These are phyloP conservation scores for Clarkia xantiana DNA, from an alignment of 345 rosid genomes.

Conservation along the genomic window DNA sequence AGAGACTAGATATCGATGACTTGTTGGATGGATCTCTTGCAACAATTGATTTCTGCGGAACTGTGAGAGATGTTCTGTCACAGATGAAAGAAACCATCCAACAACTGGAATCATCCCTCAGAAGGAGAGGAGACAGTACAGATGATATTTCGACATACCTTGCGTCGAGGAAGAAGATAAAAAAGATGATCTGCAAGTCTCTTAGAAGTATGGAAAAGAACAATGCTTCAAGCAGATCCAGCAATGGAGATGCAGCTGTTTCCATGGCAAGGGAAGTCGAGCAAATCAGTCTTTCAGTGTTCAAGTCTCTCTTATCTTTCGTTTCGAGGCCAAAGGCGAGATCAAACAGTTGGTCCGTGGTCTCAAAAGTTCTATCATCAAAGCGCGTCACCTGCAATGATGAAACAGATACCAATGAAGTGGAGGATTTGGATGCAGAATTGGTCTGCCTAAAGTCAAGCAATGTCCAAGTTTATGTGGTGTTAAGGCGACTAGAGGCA, in stretches of 20 bases:
- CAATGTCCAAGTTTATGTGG: too few relatives aligned
- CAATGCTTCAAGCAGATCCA: not conserved
- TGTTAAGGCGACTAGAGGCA: constrained; percentile 15
- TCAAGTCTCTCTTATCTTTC: constrained; percentile 7
- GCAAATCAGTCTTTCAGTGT: too few relatives aligned
- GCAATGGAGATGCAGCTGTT: not conserved
- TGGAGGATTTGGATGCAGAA: not conserved
- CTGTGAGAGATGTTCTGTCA: constrained; percentile 6
- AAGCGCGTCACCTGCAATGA: not conserved
- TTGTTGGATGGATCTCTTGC: constrained; percentile 10
- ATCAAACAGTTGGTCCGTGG: constrained; percentile 4
- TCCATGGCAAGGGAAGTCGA: not conserved
- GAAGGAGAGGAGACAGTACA: constrained; percentile 1
- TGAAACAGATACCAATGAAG: not conserved
- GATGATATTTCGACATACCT: not conserved
- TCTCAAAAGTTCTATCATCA: too few relatives aligned
- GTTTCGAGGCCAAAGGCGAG: constrained; percentile 1
- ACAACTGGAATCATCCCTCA: constrained; percentile 1
- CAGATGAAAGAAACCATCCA: not conserved
- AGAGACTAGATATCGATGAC: constrained; percentile 5
- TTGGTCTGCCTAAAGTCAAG: not conserved
- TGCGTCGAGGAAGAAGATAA: too few relatives aligned
- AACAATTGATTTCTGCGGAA: too few relatives aligned
- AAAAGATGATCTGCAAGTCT: not conserved
- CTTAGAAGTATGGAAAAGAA: constrained; percentile 2